A percentile compares a stretch with the other conserved stretches of the same genome.
Evolutionary conservation across 2,329 filamentous ascomycete species (phyloP).

Genomic region (Epichloe gansuensis): DNA sequence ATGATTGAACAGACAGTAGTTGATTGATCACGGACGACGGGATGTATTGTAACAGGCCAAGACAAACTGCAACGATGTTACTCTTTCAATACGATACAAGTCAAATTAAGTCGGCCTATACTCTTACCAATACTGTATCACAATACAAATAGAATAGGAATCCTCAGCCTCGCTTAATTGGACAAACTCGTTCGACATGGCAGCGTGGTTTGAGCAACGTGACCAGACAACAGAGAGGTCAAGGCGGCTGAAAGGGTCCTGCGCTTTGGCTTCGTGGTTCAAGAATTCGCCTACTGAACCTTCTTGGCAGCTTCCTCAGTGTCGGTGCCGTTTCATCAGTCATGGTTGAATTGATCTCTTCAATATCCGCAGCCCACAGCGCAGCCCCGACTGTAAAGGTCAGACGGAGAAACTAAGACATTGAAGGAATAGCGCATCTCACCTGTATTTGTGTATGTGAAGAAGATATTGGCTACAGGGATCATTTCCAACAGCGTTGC

Average conservation of each 20-base stretch:
- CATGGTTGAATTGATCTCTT: slow-evolving; percentile 41
- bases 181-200: not conserved
- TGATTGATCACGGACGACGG: not conserved
- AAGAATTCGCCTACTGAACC: slow-evolving; percentile 16
- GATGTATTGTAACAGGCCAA: not conserved
- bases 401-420: not conserved
- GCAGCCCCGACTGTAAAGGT: slow-evolving; percentile 61
- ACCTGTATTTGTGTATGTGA: slow-evolving; percentile 80
- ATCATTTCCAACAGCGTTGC: slow-evolving; percentile 76
- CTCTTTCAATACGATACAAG: not conserved
- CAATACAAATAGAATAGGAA: not conserved
- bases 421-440: slow-evolving; percentile 11
- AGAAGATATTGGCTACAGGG: slow-evolving; percentile 70
- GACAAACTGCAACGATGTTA: not conserved
- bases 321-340: slow-evolving; percentile 37
- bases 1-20: not conserved
- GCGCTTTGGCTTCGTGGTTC: not conserved
- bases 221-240: not conserved
- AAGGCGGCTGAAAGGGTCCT: not conserved
- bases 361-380: slow-evolving; percentile 85
- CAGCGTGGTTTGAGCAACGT: not conserved
- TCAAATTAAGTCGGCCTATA: not conserved
- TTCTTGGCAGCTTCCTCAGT: slow-evolving; percentile 38
- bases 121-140: not conserved
- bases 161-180: not conserved